A percentile compares a stretch with the other conserved stretches of the same genome.
These are phyloP conservation scores for Pythium oligandrum DNA, from an alignment of 352 stramenopile species.

Conservation along the genomic window DNA sequence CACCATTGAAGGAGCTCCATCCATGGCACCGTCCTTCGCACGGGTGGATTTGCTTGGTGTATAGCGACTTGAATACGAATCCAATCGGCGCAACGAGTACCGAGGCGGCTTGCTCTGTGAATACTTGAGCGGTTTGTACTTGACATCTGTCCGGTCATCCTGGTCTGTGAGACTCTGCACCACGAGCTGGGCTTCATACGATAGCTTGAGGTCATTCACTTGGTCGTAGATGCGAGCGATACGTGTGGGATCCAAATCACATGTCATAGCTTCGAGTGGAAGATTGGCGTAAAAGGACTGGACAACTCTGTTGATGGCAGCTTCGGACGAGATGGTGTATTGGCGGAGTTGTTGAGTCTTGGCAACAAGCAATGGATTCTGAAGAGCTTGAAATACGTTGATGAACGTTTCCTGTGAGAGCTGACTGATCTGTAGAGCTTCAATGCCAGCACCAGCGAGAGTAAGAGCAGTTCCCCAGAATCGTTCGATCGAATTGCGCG, in stretches of 20 bases:
- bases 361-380: slow-evolving; percentile 24
- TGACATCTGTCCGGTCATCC: slow-evolving; percentile 23
- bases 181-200: slow-evolving; percentile 59
- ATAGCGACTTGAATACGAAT: background rate
- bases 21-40: background rate
- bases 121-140: slow-evolving; percentile 82
- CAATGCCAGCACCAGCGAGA: slow-evolving; percentile 29
- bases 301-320: slow-evolving; percentile 44
- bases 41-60: background rate
- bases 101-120: slow-evolving; percentile 41
- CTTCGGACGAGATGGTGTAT: slow-evolving; percentile 28
- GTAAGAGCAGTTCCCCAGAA: slow-evolving; percentile 55
- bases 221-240: slow-evolving; percentile 68
- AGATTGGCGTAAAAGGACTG: slow-evolving; percentile 59
- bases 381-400: slow-evolving; percentile 34
- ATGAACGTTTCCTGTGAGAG: slow-evolving; percentile 19
- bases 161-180: slow-evolving; percentile 36
- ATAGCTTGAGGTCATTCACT: slow-evolving; percentile 61
- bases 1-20: background rate
- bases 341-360: slow-evolving; percentile 34
- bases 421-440: slow-evolving; percentile 24
- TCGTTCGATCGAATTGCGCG: slow-evolving; percentile 29
- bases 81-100: slow-evolving; percentile 31
- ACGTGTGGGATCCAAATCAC: slow-evolving; percentile 56
- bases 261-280: slow-evolving; percentile 60